phyloP scores from a whole-genome alignment of 192 early-diverging fungal species.

The Coemansia sp. region DNA sequence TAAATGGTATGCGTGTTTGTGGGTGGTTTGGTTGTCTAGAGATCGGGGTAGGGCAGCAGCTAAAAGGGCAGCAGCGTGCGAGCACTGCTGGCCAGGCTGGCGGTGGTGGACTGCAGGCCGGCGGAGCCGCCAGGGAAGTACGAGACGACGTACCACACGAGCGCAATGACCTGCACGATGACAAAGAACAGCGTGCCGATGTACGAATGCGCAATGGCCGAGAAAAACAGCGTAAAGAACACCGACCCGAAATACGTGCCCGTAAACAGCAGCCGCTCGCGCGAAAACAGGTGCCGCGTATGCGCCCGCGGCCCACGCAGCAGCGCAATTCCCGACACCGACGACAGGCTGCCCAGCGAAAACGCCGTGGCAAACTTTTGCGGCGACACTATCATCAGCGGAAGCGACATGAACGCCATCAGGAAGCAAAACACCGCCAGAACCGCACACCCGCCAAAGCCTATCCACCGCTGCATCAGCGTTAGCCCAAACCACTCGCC shows the following conservation, averaged over 20 bases:
- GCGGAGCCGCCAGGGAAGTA: constrained; percentile 75
- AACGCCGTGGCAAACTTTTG: constrained; percentile 78
- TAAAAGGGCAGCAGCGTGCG: constrained; percentile 45
- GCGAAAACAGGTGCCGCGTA: constrained; percentile 71
- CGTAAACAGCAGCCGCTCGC: constrained; percentile 79
- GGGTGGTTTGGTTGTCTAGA: too few relatives aligned
- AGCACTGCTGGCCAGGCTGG: constrained; percentile 36
- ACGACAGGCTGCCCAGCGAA: constrained; percentile 61
- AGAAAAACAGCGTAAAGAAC: constrained; percentile 79
- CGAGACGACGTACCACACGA: constrained; percentile 80
- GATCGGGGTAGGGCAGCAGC: too few relatives aligned
- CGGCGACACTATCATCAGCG: constrained; percentile 60
- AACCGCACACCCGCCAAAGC: constrained; percentile 46
- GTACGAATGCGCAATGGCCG: constrained; percentile 66
- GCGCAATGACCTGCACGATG: constrained; percentile 72
- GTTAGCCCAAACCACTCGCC: constrained; percentile 55
- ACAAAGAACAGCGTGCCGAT: constrained; percentile 75
- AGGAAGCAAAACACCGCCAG: constrained; percentile 52
- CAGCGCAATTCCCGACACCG: constrained; percentile 60
- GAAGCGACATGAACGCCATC: constrained; percentile 59
- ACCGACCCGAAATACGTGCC: constrained; percentile 76
- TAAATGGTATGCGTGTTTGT: neutral
- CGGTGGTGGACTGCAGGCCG: constrained; percentile 56
- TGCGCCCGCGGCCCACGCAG: constrained; percentile 79
- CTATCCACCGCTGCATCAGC: constrained; percentile 50